Percentiles rank a stretch among this genome's conserved stretches.
These are phyloP conservation scores for Annulohypoxylon nitens DNA, from an alignment of 495 filamentous ascomycete genomes.

Conservation along the genomic window DNA sequence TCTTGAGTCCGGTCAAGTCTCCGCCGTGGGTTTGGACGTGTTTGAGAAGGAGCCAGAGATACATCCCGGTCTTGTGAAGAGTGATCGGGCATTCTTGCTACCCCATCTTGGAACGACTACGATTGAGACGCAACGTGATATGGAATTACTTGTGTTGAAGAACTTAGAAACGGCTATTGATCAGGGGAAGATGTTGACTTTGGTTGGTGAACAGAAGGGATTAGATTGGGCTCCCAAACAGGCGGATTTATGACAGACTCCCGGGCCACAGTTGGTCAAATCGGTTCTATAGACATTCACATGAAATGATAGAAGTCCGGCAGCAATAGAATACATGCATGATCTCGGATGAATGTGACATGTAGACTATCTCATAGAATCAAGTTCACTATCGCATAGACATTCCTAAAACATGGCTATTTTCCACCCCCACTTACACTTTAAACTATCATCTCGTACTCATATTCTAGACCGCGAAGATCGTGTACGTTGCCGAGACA, in stretches of 20 bases:
- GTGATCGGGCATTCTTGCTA: slow-evolving; percentile 77
- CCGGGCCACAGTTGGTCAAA: background rate
- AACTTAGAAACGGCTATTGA: slow-evolving; percentile 75
- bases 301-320: background rate
- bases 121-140: slow-evolving; percentile 74
- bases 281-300: background rate
- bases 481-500: background rate
- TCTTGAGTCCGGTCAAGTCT: slow-evolving; percentile 75
- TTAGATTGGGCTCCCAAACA: slow-evolving; percentile 45
- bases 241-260: background rate
- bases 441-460: background rate
- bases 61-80: slow-evolving; percentile 76
- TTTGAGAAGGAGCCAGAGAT: slow-evolving; percentile 82
- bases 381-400: background rate
- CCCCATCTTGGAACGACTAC: slow-evolving; percentile 84
- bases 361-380: background rate
- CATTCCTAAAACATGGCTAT: background rate
- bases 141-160: slow-evolving; percentile 80
- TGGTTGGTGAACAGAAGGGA: slow-evolving; percentile 75
- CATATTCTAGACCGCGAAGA: background rate
- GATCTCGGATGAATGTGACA: background rate
- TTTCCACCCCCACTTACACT: background rate
- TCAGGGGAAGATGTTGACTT: slow-evolving; percentile 73
- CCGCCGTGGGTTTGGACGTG: slow-evolving; percentile 79
- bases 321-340: background rate